Base-by-base conservation (phyloP, 495 filamentous ascomycete species). In the Lophiotrema nucula region DNA sequence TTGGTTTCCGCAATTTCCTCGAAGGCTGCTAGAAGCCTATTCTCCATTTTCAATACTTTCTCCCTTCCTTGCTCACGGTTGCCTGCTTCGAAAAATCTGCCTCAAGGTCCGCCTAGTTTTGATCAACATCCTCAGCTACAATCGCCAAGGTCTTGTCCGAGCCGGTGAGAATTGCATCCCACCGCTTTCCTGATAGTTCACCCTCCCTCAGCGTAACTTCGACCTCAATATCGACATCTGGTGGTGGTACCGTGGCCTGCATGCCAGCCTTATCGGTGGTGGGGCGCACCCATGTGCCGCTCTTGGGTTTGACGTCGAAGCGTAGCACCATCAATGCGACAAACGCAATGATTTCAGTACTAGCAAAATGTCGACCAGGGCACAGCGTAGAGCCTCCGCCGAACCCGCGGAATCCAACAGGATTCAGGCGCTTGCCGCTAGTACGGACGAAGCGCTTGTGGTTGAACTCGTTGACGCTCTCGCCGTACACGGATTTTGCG, bases 301-400 rank as follows among this genome's bases (percentile, higher is more conserved):
- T 2, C 16, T 10, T 31, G 8, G 56, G 56, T 44, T 47, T 22
- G 21, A 64, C 33, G 25, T 59, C 54, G 25, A 53, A 64, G 18
- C 60, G 42, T n/a, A 53, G 37, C 43, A 64, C 45, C 18, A 59
- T 54, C 60, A 58, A 35, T 15, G 60, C 54, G 1, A 47, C 50
- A 31, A 64, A 50, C 12, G 60, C 42, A 10, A 64, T 25, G 35
- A 64, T 38, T 51, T 64, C 60, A 18, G 48, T 59, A n/a, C 23
- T 64, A 13, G 55, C 60, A 44, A 64, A 64, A 41, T 64, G 47
- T 8, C 60, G 60, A 23, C 60, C 60, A 38, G 60, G 60, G 31
- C 60, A 64, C 28, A 64, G 60, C 27, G 60, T 59, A 21, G 53
- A 27, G 22, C 54, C 60, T 10, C 60, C 54, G 19, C 60, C 60